phyloP scores from a whole-genome alignment of 2,329 filamentous ascomycete genomes.

The Aureobasidium sp. region DNA sequence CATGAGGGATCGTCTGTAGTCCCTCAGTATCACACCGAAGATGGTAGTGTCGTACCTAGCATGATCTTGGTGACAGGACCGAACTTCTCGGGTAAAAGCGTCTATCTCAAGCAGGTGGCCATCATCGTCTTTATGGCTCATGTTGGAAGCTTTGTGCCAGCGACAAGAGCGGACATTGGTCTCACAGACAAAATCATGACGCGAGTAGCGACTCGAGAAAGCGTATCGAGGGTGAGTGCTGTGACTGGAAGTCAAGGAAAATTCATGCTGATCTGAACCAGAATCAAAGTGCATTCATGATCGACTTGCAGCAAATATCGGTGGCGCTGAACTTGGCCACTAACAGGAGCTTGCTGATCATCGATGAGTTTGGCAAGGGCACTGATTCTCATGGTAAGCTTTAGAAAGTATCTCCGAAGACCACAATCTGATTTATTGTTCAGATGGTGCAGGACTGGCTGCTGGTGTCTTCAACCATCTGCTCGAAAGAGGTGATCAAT shows the following conservation, averaged over 20 bases:
- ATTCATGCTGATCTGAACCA: slow-evolving; percentile 17
- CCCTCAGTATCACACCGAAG: background rate
- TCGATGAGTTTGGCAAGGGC: slow-evolving; percentile 83
- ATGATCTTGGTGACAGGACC: slow-evolving; percentile 82
- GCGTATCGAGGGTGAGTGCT: slow-evolving; percentile 45
- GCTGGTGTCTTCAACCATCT: slow-evolving; percentile 54
- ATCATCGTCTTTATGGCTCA: slow-evolving; percentile 89
- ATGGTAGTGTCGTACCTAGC: slow-evolving; percentile 40
- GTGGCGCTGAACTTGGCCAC: slow-evolving; percentile 69
- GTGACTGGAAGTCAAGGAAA: too few relatives aligned
- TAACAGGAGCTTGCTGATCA: slow-evolving; percentile 67
- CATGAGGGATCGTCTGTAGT: background rate
- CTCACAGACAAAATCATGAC: slow-evolving; percentile 90
- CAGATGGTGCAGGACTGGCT: slow-evolving; percentile 56
- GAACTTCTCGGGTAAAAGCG: slow-evolving; percentile 93
- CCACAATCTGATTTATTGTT: background rate
- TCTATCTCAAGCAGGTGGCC: slow-evolving; percentile 89
- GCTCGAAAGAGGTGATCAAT: slow-evolving; percentile 37
- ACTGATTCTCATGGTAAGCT: slow-evolving; percentile 48
- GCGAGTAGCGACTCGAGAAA: slow-evolving; percentile 67
- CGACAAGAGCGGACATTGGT: slow-evolving; percentile 65
- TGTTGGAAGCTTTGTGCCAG: slow-evolving; percentile 86
- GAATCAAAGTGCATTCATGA: slow-evolving; percentile 61
- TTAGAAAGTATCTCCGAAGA: background rate
- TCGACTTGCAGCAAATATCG: slow-evolving; percentile 80